Evolutionary conservation across 1,284 basidiomycete genomes (phyloP).

Genomic region (Baeospora myosura): DNA sequence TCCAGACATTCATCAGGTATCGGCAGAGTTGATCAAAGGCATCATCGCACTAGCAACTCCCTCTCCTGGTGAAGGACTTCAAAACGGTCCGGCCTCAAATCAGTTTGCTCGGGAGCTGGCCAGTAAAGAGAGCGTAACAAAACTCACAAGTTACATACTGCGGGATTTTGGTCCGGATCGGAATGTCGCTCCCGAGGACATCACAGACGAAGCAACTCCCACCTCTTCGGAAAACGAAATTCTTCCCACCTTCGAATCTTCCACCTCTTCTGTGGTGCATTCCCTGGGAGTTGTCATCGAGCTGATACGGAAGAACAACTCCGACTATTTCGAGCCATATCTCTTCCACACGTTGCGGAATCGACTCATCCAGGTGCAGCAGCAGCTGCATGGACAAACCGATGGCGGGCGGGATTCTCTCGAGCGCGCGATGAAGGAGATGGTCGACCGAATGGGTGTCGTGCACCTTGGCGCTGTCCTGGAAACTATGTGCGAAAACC

Average conservation of each 20-base stretch:
- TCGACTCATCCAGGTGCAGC: slow-evolving; percentile 81
- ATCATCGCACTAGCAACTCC: slow-evolving; percentile 94
- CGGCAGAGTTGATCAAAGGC: slow-evolving; percentile 89
- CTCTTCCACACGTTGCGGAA: slow-evolving; percentile 94
- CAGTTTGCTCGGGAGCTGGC: slow-evolving; percentile 89
- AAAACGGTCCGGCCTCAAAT: slow-evolving; percentile 74
- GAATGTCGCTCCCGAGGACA: slow-evolving; percentile 12
- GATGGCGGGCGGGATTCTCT: slow-evolving; percentile 66
- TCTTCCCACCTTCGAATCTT: slow-evolving; percentile 65
- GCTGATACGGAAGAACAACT: slow-evolving; percentile 97
- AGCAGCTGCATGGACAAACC: slow-evolving; percentile 44
- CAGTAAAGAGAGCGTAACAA: slow-evolving; percentile 63
- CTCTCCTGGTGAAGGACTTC: slow-evolving; percentile 67
- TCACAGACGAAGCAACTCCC: slow-evolving; percentile 12
- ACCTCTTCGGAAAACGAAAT: slow-evolving; percentile 14
- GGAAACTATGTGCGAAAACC: slow-evolving; percentile 65
- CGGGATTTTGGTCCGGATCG: slow-evolving; percentile 46
- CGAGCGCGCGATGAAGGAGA: slow-evolving; percentile 78
- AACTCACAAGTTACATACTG: slow-evolving; percentile 77
- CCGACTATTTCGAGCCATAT: slow-evolving; percentile 97
- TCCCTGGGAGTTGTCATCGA: slow-evolving; percentile 91
- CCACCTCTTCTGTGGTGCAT: slow-evolving; percentile 84
- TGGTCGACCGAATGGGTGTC: slow-evolving; percentile 87
- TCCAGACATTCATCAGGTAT: slow-evolving; percentile 79
- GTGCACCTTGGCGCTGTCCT: slow-evolving; percentile 88